Evolutionary conservation across 495 filamentous ascomycete genomes (phyloP).

Genomic region (Venustampulla echinocandica): DNA sequence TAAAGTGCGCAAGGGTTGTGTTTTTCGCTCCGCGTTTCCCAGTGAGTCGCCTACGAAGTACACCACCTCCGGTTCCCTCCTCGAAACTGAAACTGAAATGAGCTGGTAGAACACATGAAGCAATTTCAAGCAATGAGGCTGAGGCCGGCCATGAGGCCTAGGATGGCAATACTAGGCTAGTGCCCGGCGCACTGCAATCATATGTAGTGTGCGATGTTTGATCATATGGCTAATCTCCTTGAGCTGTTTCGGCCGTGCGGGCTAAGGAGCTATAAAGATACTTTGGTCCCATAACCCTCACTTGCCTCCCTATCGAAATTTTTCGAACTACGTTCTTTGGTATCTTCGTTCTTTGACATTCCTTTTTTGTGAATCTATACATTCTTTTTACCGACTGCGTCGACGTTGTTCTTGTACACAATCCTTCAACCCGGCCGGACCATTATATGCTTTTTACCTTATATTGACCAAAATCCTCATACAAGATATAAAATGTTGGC

Average conservation of each 20-base stretch:
- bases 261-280: slow-evolving; percentile 13
- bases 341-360: slow-evolving; percentile 2
- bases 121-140: slow-evolving; percentile 21
- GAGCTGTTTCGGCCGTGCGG: too few relatives aligned
- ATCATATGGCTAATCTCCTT: slow-evolving; percentile 2
- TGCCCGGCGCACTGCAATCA: too few relatives aligned
- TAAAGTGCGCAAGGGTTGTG: not conserved
- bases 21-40: too few relatives aligned
- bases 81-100: slow-evolving; percentile 25
- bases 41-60: not conserved
- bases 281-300: not conserved
- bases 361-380: slow-evolving; percentile 14
- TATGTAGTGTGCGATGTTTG: too few relatives aligned
- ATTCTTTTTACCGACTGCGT: slow-evolving; percentile 22
- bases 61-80: slow-evolving; percentile 4
- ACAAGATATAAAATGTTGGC: slow-evolving; percentile 17
- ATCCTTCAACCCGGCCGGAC: slow-evolving; percentile 13
- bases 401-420: slow-evolving; percentile 12
- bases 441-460: slow-evolving; percentile 9
- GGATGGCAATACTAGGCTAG: too few relatives aligned
- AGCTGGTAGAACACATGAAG: not conserved
- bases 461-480: slow-evolving; percentile 3
- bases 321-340: slow-evolving; percentile 22
- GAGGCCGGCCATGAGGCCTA: slow-evolving; percentile 5
- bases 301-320: slow-evolving; percentile 15